phyloP scores from a whole-genome alignment of 108 stramenopile species.

The Cylindrotheca fusiformis region DNA sequence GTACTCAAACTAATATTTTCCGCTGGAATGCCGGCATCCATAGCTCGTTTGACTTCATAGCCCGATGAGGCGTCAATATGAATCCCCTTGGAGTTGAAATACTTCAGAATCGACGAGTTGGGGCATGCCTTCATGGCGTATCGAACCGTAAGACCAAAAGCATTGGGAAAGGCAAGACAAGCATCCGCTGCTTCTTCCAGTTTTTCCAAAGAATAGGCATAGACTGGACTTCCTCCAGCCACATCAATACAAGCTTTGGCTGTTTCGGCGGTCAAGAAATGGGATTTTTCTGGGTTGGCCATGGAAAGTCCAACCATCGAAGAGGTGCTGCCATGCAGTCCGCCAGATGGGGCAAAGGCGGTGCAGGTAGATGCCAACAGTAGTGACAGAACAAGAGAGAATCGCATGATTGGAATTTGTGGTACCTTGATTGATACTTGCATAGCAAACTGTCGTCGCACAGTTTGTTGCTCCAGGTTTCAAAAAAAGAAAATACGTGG shows the following conservation, averaged over 20 bases:
- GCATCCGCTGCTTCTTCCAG: slow-evolving; percentile 79
- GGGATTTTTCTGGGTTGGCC: slow-evolving; percentile 44
- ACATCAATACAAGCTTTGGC: slow-evolving; percentile 73
- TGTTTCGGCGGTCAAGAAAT: slow-evolving; percentile 78
- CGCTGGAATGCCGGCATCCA: slow-evolving; percentile 83
- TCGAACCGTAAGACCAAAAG: slow-evolving; percentile 94
- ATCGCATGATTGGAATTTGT: no score
- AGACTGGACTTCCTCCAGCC: slow-evolving; percentile 89
- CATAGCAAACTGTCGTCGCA: no score
- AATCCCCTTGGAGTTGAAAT: slow-evolving; percentile 87
- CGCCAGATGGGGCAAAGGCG: no score
- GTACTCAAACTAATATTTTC: slow-evolving; percentile 89
- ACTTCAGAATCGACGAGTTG: slow-evolving; percentile 87
- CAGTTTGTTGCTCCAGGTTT: no score
- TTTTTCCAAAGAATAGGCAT: slow-evolving; percentile 90
- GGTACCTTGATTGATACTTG: no score
- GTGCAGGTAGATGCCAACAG: no score
- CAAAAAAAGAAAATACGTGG: no score
- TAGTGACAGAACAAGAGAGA: no score
- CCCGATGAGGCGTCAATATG: slow-evolving; percentile 94
- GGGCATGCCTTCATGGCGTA: slow-evolving; percentile 99
- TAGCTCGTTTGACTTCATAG: slow-evolving; percentile 89
- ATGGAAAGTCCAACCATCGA: slow-evolving; percentile 22
- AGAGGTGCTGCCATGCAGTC: no score
- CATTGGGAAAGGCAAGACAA: slow-evolving; percentile 94